Evolutionary conservation across 2,329 filamentous ascomycete genomes (phyloP).

Genomic region (Malbranchea zuffiana): DNA sequence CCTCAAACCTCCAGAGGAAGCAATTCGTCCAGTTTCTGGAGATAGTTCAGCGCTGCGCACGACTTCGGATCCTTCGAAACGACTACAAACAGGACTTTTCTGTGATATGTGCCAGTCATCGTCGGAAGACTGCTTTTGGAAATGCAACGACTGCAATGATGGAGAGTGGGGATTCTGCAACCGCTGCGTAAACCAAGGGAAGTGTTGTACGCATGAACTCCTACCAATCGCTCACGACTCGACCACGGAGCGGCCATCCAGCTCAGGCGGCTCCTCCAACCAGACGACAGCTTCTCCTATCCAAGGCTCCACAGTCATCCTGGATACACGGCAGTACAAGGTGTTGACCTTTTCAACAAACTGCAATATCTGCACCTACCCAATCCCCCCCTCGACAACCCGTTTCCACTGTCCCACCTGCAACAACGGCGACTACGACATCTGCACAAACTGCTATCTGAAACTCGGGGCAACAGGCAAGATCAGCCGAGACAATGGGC

Average conservation of each 20-base stretch:
- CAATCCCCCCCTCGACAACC: slow-evolving; percentile 57
- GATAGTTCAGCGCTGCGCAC: slow-evolving; percentile 38
- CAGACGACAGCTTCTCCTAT: slow-evolving; percentile 19
- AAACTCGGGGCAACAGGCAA: slow-evolving; percentile 52
- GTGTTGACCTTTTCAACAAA: slow-evolving; percentile 61
- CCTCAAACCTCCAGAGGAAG: slow-evolving; percentile 20
- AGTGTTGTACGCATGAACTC: slow-evolving; percentile 69
- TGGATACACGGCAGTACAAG: slow-evolving; percentile 46
- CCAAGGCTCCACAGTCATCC: slow-evolving; percentile 30
- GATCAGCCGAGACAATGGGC: slow-evolving; percentile 64
- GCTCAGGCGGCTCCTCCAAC: slow-evolving; percentile 15
- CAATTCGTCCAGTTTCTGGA: slow-evolving; percentile 27
- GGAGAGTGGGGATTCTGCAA: slow-evolving; percentile 95
- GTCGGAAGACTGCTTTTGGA: slow-evolving; percentile 81
- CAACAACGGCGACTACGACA: slow-evolving; percentile 72
- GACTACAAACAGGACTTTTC: slow-evolving; percentile 71
- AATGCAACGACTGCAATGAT: slow-evolving; percentile 75
- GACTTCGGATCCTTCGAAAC: slow-evolving; percentile 55
- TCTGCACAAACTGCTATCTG: slow-evolving; percentile 69
- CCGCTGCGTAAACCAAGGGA: slow-evolving; percentile 69
- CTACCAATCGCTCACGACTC: slow-evolving; percentile 57
- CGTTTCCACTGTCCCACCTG: slow-evolving; percentile 75
- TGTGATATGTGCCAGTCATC: slow-evolving; percentile 64
- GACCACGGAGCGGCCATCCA: slow-evolving; percentile 13
- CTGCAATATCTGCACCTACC: slow-evolving; percentile 66